phyloP scores from a whole-genome alignment of 441 rosid genomes.

The Eruca vesicaria region DNA sequence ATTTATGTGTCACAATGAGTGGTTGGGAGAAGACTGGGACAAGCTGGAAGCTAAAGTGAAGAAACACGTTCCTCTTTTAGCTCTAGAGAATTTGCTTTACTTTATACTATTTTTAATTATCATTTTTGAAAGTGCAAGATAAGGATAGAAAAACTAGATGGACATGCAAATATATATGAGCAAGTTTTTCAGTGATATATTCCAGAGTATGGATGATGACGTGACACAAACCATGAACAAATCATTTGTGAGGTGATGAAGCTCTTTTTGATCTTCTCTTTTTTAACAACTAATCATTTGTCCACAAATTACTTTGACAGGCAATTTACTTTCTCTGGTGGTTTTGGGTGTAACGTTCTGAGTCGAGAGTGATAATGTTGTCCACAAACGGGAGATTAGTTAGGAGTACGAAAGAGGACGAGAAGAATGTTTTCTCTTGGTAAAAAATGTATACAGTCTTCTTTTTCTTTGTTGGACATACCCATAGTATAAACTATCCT shows the following conservation, averaged over 20 bases:
- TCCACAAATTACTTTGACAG: neutral
- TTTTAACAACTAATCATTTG: neutral
- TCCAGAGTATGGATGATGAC: slow-evolving; percentile 47
- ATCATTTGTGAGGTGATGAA: slow-evolving; percentile 44
- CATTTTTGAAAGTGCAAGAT: slow-evolving; percentile 31
- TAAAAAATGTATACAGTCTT: neutral
- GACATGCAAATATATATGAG: slow-evolving; percentile 48
- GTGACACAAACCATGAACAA: slow-evolving; percentile 46
- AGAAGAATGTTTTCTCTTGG: neutral
- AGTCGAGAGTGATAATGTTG: slow-evolving; percentile 72
- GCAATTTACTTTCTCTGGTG: neutral
- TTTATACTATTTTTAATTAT: no score
- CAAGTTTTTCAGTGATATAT: slow-evolving; percentile 41
- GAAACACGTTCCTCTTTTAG: no score
- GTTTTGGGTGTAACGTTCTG: slow-evolving; percentile 41
- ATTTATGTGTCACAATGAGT: no score
- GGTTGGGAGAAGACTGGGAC: no score
- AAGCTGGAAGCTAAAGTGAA: no score
- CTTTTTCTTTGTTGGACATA: neutral
- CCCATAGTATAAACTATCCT: neutral
- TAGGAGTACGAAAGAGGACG: no score
- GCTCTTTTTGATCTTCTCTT: neutral
- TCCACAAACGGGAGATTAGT: no score
- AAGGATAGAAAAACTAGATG: slow-evolving; percentile 54
- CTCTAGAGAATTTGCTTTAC: no score